phyloP scores from a whole-genome alignment of 2,329 filamentous ascomycete species.

The Biscogniauxia mediterranea region DNA sequence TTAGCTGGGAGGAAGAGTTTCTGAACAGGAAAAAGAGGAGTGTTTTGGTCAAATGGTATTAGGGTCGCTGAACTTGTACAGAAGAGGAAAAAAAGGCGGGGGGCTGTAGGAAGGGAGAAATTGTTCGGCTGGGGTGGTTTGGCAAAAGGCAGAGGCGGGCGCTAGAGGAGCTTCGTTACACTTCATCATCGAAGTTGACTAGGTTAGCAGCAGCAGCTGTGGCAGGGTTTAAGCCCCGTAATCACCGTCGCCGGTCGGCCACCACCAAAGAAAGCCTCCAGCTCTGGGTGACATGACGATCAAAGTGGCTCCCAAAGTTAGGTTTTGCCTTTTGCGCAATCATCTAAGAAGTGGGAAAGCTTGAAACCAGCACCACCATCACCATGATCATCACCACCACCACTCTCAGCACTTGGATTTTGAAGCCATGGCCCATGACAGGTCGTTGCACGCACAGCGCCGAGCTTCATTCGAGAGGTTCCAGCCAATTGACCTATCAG shows the following conservation, averaged over 20 bases:
- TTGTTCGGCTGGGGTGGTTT: constrained; percentile 11
- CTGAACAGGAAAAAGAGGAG: constrained; percentile 11
- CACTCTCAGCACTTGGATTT: too few species aligned
- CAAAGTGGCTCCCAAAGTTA: not conserved
- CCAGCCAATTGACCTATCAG: constrained; percentile 29
- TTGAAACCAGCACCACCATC: not conserved
- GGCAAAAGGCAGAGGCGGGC: not conserved
- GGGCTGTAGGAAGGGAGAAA: constrained; percentile 14
- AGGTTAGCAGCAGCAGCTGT: not conserved
- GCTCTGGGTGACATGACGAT: not conserved
- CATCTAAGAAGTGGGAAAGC: not conserved
- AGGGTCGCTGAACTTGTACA: constrained; percentile 3
- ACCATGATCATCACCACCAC: too few species aligned
- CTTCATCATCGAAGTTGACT: not conserved
- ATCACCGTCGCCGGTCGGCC: not conserved
- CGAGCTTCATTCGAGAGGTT: constrained; percentile 1
- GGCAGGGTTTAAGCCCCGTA: not conserved
- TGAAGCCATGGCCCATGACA: too few species aligned
- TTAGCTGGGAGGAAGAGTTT: constrained; percentile 22
- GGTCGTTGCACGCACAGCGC: constrained; percentile 1
- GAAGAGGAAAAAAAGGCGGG: constrained; percentile 1
- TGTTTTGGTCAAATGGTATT: constrained; percentile 7
- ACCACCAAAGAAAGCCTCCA: not conserved
- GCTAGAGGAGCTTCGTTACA: not conserved
- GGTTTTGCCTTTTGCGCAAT: not conserved